Base-by-base conservation (phyloP, 768 basidiomycete genomes). In the Hortiboletus flavorubellus region DNA sequence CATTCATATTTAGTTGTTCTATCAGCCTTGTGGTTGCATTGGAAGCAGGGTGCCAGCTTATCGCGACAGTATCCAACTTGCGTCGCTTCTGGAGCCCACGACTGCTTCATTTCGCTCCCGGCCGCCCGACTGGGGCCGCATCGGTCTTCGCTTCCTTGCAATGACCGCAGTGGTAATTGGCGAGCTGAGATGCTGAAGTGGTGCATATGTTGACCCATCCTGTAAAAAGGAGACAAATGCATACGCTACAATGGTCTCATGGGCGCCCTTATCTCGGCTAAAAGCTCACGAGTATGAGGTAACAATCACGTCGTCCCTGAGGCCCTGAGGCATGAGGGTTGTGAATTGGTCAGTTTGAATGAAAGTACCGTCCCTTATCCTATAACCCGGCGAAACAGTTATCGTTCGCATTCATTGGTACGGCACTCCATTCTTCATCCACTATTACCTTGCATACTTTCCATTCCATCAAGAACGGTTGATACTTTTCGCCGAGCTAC, bases 401-500 rank as follows among this genome's bases (percentile, higher is more conserved):
- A 37, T 14, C n/a, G 5, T 21, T 44, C 37, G 18, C 31, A 37
- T 41, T 34, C 41, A 43, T n/a, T 11, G 41, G 30, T 49, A 54
- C 54, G 46, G 11, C 23, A 41, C 43, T 53, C 35, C 31, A 43
- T 44, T 46, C 7, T 34, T 49, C 45, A 15, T 41, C 31, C 45
- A n/a, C 26, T 18, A 38, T 50, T 38, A 18, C 39, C 30, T 33
- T 43, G 53, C n/a, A 16, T 37, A 18, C 46, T 12, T 34, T 59
- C 47, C 51, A 44, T 62, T 56, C 54, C 45, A 45, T 62, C 65
- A 15, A 55, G 33, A 42, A 44, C 18, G 10, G 49, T 58, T 0
- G 48, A 55, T 31, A 53, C 60, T 40, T 43, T 68, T 33, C 59
- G 51, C 43, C 43, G 41, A 14, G 62, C 66, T 26, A 63, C 59